Evolutionary conservation across 805 yeast species (phyloP).

Genomic region (Naumovozyma dairenensis): DNA sequence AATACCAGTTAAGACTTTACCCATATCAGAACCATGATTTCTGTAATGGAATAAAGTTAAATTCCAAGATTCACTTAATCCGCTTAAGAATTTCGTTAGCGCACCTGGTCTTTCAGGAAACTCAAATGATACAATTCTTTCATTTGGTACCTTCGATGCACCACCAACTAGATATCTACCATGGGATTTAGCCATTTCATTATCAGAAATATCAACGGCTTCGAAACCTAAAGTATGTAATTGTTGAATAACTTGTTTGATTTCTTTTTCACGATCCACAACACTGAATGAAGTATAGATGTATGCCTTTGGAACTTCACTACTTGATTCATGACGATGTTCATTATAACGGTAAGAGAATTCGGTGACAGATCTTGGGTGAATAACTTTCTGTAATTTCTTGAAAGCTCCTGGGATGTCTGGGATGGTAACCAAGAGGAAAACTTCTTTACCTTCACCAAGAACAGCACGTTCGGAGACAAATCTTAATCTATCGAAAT

Average conservation of each 20-base stretch:
- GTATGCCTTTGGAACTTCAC: slow-evolving; percentile 48
- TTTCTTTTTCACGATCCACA: slow-evolving; percentile 62
- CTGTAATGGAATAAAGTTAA: slow-evolving; percentile 92
- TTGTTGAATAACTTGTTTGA: slow-evolving; percentile 49
- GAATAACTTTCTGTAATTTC: slow-evolving; percentile 62
- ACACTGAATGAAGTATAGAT: slow-evolving; percentile 86
- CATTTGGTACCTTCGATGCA: slow-evolving; percentile 59
- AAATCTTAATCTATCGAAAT: slow-evolving; percentile 90
- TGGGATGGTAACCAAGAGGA: slow-evolving; percentile 81
- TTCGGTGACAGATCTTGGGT: slow-evolving; percentile 89
- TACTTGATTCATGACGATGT: slow-evolving; percentile 27
- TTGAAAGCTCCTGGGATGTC: slow-evolving; percentile 87
- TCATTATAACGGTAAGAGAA: slow-evolving; percentile 74
- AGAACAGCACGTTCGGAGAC: slow-evolving; percentile 94
- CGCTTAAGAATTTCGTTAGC: slow-evolving; percentile 62
- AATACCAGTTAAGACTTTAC: slow-evolving; percentile 84
- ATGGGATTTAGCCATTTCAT: slow-evolving; percentile 92
- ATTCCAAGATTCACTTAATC: slow-evolving; percentile 75
- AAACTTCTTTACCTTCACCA: slow-evolving; percentile 97
- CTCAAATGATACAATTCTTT: slow-evolving; percentile 73
- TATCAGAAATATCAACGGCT: slow-evolving; percentile 79
- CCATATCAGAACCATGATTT: slow-evolving; percentile 93
- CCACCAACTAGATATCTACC: slow-evolving; percentile 97
- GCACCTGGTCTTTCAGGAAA: slow-evolving; percentile 99
- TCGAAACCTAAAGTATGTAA: slow-evolving; percentile 56